Conservation (phyloP, 1,139 yeast genomes). For the Sugiyamaella castrensis region DNA sequence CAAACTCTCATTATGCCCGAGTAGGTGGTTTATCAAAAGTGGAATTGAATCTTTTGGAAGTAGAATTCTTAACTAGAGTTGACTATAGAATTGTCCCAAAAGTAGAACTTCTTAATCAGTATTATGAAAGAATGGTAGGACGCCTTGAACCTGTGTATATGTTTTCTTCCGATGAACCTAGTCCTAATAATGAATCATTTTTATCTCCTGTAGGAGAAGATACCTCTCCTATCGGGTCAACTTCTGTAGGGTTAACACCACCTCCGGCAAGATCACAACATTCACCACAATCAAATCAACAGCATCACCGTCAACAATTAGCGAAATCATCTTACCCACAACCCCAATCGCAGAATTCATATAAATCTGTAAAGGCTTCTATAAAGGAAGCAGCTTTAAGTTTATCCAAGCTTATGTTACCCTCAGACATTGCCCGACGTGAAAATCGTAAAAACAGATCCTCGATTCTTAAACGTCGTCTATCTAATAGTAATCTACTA, state of each 20-base stretch:
- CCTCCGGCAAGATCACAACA: background rate
- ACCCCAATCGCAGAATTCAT: conserved; percentile 1
- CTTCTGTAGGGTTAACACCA: conserved; percentile 2
- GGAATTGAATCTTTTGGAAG: conserved; percentile 83
- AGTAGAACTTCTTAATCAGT: conserved; percentile 37
- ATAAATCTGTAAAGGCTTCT: conserved; percentile 11
- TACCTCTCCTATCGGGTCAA: background rate
- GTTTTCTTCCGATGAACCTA: conserved; percentile 11
- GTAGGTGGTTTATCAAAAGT: conserved; percentile 91
- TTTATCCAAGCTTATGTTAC: conserved; percentile 15
- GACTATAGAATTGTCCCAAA: conserved; percentile 70
- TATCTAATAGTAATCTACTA: conserved; percentile 5
- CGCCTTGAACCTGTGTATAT: conserved; percentile 26
- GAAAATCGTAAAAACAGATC: conserved; percentile 19
- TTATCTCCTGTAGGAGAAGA: background rate
- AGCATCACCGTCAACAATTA: background rate
- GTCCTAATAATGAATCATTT: background rate
- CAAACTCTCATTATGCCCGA: conserved; percentile 89
- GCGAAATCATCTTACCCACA: background rate
- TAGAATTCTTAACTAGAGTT: conserved; percentile 79
- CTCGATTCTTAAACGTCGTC: conserved; percentile 17
- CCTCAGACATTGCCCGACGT: conserved; percentile 20
- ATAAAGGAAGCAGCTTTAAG: conserved; percentile 13
- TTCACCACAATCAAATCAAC: background rate
- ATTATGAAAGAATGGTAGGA: conserved; percentile 36